phyloP scores from a whole-genome alignment of 2,329 filamentous ascomycete species.

The Westerdykella sp. region DNA sequence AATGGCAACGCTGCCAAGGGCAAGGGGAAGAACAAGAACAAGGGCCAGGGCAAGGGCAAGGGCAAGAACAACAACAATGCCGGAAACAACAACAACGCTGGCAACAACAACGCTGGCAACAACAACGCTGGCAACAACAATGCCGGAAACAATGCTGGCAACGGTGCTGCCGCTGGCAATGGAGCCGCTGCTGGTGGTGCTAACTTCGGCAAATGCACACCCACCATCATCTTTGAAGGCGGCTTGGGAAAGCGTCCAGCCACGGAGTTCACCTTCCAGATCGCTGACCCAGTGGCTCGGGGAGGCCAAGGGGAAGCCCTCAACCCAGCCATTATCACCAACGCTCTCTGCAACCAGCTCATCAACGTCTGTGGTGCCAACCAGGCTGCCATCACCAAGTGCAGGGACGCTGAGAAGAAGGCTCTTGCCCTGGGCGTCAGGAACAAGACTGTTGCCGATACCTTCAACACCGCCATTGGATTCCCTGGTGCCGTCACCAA shows the following conservation, averaged over 20 bases:
- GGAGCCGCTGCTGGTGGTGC: constrained; percentile 12
- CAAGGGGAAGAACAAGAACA: neutral
- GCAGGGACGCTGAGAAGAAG: constrained; percentile 48
- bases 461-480: constrained; percentile 38
- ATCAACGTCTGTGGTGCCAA: constrained; percentile 61
- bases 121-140: constrained; percentile 2
- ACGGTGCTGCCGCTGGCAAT: constrained; percentile 8
- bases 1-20: too few relatives aligned
- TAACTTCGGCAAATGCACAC: constrained; percentile 35
- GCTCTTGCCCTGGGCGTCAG: constrained; percentile 42
- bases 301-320: constrained; percentile 60
- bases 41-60: neutral
- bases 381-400: constrained; percentile 51
- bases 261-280: constrained; percentile 62
- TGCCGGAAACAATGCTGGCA: constrained; percentile 13
- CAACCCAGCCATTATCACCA: constrained; percentile 69
- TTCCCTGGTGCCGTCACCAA: constrained; percentile 33
- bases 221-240: constrained; percentile 55
- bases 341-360: constrained; percentile 64
- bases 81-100: constrained; percentile 7
- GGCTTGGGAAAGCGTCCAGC: constrained; percentile 48
- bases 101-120: constrained; percentile 2
- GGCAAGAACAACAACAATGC: constrained; percentile 9
- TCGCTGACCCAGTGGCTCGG: constrained; percentile 55
- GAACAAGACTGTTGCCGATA: constrained; percentile 38